Evolutionary conservation across 2,329 filamentous ascomycete genomes (phyloP).

Genomic region (Chalaropsis thielavioides): DNA sequence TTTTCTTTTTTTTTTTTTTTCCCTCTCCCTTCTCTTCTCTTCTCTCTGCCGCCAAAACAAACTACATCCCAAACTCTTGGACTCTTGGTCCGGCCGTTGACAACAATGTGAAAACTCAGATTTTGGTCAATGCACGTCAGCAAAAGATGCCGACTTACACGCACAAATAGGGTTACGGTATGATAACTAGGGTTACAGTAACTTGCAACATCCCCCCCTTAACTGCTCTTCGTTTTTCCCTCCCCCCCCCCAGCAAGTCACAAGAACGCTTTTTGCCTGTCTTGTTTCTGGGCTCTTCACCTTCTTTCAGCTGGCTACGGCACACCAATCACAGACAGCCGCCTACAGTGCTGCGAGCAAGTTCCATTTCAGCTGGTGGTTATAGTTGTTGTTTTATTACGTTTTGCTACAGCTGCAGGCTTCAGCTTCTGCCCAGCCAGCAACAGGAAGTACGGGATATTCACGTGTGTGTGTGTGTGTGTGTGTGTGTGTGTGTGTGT

Average conservation of each 20-base stretch:
- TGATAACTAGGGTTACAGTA: neutral
- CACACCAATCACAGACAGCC: neutral
- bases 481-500: too few species aligned
- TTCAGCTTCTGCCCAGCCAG: too few species aligned
- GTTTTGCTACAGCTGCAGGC: neutral
- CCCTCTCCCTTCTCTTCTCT: neutral
- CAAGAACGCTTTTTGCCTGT: neutral
- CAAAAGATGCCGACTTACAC: neutral
- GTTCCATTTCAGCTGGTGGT: neutral
- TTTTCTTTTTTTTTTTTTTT: neutral
- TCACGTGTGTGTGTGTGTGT: too few species aligned
- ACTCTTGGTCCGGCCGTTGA: too few species aligned
- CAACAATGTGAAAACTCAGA: neutral
- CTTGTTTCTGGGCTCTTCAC: neutral
- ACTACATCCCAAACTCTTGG: neutral
- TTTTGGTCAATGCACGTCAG: neutral
- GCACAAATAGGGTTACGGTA: neutral
- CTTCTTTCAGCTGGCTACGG: neutral
- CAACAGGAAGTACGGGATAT: too few species aligned
- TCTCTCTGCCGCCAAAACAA: neutral
- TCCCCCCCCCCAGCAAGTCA: too few species aligned
- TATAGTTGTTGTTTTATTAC: neutral
- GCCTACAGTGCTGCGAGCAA: neutral
- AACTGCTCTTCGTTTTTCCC: neutral
- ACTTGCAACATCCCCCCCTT: neutral